Evolutionary conservation across 768 basidiomycete species (phyloP), one percentile per base, ranked within the genome.

Genomic region (Hebeloma cylindrosporum): DNA sequence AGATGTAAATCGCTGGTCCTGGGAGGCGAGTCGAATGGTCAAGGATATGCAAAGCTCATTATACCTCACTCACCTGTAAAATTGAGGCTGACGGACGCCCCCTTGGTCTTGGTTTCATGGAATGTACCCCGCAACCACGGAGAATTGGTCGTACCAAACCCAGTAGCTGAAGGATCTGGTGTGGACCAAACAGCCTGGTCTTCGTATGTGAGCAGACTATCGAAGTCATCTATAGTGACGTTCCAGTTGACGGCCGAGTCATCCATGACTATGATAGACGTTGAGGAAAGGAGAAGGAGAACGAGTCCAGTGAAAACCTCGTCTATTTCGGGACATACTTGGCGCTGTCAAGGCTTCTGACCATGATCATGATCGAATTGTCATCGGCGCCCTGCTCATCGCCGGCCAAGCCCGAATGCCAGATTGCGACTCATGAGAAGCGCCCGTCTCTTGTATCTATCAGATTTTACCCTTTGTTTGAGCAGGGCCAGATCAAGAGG

Each of bases 211-310:
- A 75, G 50, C 3, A 75, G 56, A 29, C 69, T 70, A 60, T 75
- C 73, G 48, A 75, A 76, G 54, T 76, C 74, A 45, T 74, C 73
- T 16, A 73, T 67, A 6, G 73, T 74, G 16, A 75, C 55, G 42
- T 76, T 76, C 25, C 52, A 47, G 50, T 74, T 74, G 7, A 72
- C 64, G 8, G 74, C 72, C 26, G 66, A 56, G 13, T 57, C n/a
- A 45, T 75, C 73, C 73, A 75, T 72, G 8, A 17, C 18, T 7
- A 36, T 20, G 11, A 11, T 11, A 20, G 5, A 11, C 11, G 14
- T 38, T 18, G n/a, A 35, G 16, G 2, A 14, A 16, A 36, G 14
- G 21, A 40, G 23, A 23, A 23, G 38, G 13, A 13, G 38, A 20
- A 17, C 21, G 18, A n/a, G 34, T 16, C 11, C 10, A 17, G 7